Evolutionary conservation across 148 eudicot genomes (phyloP), one percentile per base, ranked within the genome.

Genomic region (Suaeda aralocaspica): DNA sequence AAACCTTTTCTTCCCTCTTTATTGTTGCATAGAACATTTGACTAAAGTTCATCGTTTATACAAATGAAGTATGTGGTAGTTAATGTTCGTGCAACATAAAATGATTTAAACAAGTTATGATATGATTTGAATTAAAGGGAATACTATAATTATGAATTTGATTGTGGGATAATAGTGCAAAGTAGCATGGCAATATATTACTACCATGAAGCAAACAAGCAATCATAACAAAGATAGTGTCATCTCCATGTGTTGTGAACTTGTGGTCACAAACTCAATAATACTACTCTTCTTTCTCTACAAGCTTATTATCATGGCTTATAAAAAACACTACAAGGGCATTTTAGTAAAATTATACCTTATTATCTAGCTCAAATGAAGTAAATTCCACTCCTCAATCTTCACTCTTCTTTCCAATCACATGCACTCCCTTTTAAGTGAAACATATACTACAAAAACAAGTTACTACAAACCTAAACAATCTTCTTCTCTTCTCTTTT

Each of bases 371-470:
- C 46, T 15, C 25, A 55, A 53, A 69, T 68, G 34, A 71, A 80
- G 77, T 80, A 66, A 77, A 69, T 66, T 58, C 77, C 79, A 82
- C 76, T 73, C 31, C 34, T 57, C 58, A 61, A 36, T 36, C 41
- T 8, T 36, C 41, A 36, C 41, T 36, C 71, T 70, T 69, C 78
- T 69, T 39, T 58, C 46, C 59, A 49, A 36, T 82, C 84, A 85
- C 88, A 82, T 82, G 82, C 78, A 58, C 71, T 29, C 39, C 67
- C 59, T 61, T 78, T 46, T 42, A 66, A 48, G 62, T 26, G 60
- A 72, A 73, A 73, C 79, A 71, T 74, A 58, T 51, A 50, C 63
- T 74, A 80, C 81, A 77, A 79, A 76, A 72, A 56, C 73, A 72
- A 59, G 67, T 39, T 60, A 72, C 56, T 59, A 72, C 58, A 72